Conservation (phyloP, 1,139 yeast genomes). For the Candida sp. region DNA sequence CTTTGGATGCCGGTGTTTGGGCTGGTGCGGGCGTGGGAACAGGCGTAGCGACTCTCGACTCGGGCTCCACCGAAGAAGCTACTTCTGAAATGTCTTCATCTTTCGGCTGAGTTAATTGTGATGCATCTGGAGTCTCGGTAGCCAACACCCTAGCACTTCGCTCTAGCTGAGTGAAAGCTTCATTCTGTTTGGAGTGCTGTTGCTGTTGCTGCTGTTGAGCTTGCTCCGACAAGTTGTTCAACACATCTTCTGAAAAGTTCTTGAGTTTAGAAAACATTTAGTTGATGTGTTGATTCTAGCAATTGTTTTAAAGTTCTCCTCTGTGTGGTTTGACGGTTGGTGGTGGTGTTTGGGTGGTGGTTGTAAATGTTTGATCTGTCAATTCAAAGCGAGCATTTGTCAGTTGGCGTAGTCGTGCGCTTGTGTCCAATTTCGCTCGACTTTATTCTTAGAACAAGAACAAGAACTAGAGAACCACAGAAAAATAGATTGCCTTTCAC, state of each 20-base stretch:
- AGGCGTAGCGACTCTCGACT: slow-evolving; percentile 6
- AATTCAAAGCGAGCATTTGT: too few relatives aligned
- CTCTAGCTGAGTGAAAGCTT: slow-evolving; percentile 35
- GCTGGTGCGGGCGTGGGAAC: not conserved
- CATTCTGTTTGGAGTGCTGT: slow-evolving; percentile 18
- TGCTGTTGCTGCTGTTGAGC: slow-evolving; percentile 7
- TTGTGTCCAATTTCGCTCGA: not conserved
- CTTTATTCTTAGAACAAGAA: not conserved
- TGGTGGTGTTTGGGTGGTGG: too few relatives aligned
- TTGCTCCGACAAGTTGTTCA: slow-evolving; percentile 29
- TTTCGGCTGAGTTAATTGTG: slow-evolving; percentile 49
- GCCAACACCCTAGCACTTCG: slow-evolving; percentile 34
- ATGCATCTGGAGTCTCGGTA: slow-evolving; percentile 49
- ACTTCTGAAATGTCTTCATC: slow-evolving; percentile 30
- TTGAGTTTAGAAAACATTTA: slow-evolving; percentile 45
- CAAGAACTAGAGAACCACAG: not conserved
- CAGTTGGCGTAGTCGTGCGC: not conserved
- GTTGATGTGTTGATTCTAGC: too few relatives aligned
- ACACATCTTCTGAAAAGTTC: slow-evolving; percentile 60
- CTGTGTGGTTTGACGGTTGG: too few relatives aligned
- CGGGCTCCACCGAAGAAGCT: slow-evolving; percentile 1
- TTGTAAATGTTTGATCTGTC: too few relatives aligned
- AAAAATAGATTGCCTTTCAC: not conserved
- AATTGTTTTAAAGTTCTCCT: not conserved
- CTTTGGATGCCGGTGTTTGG: not conserved